phyloP scores from a whole-genome alignment of 495 filamentous ascomycete species.

The Zalerion maritima region DNA sequence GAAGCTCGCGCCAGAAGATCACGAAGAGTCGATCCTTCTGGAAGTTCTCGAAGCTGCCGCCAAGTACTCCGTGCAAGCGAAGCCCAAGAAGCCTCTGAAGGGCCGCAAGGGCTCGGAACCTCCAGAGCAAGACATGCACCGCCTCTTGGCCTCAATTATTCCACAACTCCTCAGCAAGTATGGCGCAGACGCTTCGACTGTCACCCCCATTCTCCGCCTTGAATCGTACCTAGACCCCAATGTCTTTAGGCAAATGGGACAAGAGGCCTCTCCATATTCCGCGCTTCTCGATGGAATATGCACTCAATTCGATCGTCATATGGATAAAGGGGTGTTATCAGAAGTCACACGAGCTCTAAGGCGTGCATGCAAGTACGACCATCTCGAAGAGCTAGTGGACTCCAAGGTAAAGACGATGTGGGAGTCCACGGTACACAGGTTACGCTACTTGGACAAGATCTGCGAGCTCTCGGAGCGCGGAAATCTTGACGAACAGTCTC shows the following conservation, averaged over 20 bases:
- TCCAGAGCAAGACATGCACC: conserved; percentile 59
- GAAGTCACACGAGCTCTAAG: conserved; percentile 72
- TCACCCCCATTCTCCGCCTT: conserved; percentile 71
- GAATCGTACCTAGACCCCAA: conserved; percentile 77
- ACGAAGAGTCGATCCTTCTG: conserved; percentile 71
- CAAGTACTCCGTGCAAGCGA: conserved; percentile 49
- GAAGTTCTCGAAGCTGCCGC: conserved; percentile 74
- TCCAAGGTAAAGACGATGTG: conserved; percentile 67
- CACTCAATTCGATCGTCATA: conserved; percentile 82
- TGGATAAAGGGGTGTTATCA: conserved; percentile 67
- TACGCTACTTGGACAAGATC: conserved; percentile 51
- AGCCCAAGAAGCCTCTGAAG: conserved; percentile 43
- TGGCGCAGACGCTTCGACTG: conserved; percentile 73
- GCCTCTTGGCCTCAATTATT: conserved; percentile 60
- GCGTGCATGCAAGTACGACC: conserved; percentile 73
- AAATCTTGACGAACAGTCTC: conserved; percentile 41
- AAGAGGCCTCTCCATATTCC: conserved; percentile 67
- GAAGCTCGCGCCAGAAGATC: conserved; percentile 55
- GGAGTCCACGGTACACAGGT: conserved; percentile 62
- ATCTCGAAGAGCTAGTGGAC: conserved; percentile 71
- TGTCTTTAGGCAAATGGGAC: conserved; percentile 76
- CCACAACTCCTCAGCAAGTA: conserved; percentile 83
- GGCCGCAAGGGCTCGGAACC: conserved; percentile 44
- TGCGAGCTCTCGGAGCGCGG: conserved; percentile 48
- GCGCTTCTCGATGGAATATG: conserved; percentile 84